phyloP scores from a whole-genome alignment of 2,329 filamentous ascomycete species.

The Trichoderma sp. region DNA sequence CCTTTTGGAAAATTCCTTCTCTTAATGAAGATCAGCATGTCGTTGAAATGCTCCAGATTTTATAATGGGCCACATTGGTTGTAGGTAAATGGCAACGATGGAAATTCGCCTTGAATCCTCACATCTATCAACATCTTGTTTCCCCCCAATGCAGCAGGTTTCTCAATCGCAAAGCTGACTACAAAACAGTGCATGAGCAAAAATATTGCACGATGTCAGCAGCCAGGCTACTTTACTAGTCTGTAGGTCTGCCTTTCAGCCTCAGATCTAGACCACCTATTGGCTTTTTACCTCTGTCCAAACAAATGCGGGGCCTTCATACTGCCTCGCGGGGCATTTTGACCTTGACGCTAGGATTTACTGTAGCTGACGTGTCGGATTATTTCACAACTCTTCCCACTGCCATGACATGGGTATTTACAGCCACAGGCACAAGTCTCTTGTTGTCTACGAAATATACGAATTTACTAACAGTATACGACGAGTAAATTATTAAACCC shows the following conservation, averaged over 20 bases:
- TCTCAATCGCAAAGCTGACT: neutral
- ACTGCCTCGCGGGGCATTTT: conserved; percentile 15
- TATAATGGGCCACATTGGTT: neutral
- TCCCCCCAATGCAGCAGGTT: neutral
- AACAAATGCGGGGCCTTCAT: conserved; percentile 6
- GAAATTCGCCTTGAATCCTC: no score
- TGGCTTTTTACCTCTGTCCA: neutral
- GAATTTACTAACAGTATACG: neutral
- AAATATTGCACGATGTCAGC: neutral
- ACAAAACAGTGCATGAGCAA: neutral
- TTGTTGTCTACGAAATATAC: neutral
- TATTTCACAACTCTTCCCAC: neutral
- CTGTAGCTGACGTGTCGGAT: neutral
- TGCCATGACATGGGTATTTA: neutral
- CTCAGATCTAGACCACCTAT: neutral
- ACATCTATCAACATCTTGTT: neutral
- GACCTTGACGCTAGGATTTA: neutral
- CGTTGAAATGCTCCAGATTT: neutral
- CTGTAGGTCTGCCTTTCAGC: neutral
- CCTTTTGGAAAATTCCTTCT: neutral
- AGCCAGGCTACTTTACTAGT: neutral
- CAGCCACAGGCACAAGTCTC: neutral
- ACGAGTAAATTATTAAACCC: neutral
- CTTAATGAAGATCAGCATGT: conserved; percentile 1
- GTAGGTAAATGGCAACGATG: neutral